Base-by-base conservation (phyloP, 1,284 basidiomycete species). In the Grifola frondosa region DNA sequence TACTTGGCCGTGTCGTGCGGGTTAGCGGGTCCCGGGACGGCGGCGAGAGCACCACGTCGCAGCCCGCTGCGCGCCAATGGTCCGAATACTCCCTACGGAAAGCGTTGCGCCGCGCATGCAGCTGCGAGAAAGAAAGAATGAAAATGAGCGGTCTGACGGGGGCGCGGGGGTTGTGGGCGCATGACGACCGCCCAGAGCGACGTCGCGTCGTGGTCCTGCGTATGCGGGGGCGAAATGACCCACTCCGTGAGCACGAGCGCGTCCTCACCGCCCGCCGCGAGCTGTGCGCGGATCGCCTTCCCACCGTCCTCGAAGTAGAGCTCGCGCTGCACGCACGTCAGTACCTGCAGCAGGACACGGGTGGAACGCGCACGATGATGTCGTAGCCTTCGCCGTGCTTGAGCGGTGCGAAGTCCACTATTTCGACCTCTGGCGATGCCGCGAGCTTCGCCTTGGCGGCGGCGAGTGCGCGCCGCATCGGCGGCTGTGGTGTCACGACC, bases 401-500 rank as follows among this genome's bases (percentile, higher is more conserved):
- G 48, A 58, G 61, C 3, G 71, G 67, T 13, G 31, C 30, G 37
- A 70, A 73, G 26, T 70, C 68, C n/a, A 71, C 58, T 15, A 73
- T 62, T 38, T 73, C 66, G 24, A 62, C 58, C 48, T 29, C 63
- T 53, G 38, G 77, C 40, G 8, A 73, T 76, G 7, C 71, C n/a
- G n/a, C n/a, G n/a, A n/a, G n/a, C n/a, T n/a, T n/a, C n/a, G n/a
- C n/a, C 52, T n/a, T n/a, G n/a, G n/a, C n/a, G n/a, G n/a, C n/a
- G n/a, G n/a, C n/a, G n/a, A n/a, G n/a, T n/a, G n/a, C n/a, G n/a
- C n/a, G n/a, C n/a, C n/a, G n/a, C n/a, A n/a, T n/a, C n/a, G 25
- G 15, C 21, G 25, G 12, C 10, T 4, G 3, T 19, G 24, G 32
- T 20, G 40, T 78, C 63, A 16, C 67, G 68, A 16, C 77, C 59